Conservation (phyloP, 768 basidiomycete genomes). For the Exsudoporus frostii region DNA sequence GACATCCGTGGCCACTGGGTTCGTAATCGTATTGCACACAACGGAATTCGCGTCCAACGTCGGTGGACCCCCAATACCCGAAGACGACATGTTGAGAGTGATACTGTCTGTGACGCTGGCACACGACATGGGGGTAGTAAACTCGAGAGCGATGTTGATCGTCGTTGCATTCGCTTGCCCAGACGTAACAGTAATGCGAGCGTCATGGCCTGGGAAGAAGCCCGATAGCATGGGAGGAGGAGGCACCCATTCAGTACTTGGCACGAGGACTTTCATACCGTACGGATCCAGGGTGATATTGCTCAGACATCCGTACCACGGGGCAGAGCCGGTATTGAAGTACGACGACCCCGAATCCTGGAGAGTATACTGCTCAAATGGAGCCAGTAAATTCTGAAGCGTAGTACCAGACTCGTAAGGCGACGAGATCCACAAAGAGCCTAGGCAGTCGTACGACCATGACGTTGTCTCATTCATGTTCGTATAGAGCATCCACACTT, state of each 20-base stretch:
- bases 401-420: slow-evolving; percentile 61
- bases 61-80: slow-evolving; percentile 57
- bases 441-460: slow-evolving; percentile 60
- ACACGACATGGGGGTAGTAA: slow-evolving; percentile 76
- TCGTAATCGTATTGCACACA: slow-evolving; percentile 46
- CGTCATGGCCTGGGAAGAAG: slow-evolving; percentile 86
- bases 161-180: slow-evolving; percentile 49
- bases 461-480: slow-evolving; percentile 77
- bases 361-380: slow-evolving; percentile 78
- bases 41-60: slow-evolving; percentile 43
- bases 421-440: slow-evolving; percentile 68
- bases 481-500: slow-evolving; percentile 81
- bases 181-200: slow-evolving; percentile 49
- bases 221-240: slow-evolving; percentile 73
- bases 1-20: slow-evolving; percentile 48
- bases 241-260: slow-evolving; percentile 58
- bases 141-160: slow-evolving; percentile 72
- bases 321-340: slow-evolving; percentile 53
- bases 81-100: slow-evolving; percentile 66
- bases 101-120: slow-evolving; percentile 59
- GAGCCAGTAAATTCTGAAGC: slow-evolving; percentile 76
- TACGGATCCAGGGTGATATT: slow-evolving; percentile 66
- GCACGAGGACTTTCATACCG: slow-evolving; percentile 82
- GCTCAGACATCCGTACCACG: slow-evolving; percentile 73
- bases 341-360: slow-evolving; percentile 63